Percentiles rank a stretch among this genome's conserved stretches.
Conservation (phyloP, 805 yeast genomes). For the Sungouiozyma intestinalis region DNA sequence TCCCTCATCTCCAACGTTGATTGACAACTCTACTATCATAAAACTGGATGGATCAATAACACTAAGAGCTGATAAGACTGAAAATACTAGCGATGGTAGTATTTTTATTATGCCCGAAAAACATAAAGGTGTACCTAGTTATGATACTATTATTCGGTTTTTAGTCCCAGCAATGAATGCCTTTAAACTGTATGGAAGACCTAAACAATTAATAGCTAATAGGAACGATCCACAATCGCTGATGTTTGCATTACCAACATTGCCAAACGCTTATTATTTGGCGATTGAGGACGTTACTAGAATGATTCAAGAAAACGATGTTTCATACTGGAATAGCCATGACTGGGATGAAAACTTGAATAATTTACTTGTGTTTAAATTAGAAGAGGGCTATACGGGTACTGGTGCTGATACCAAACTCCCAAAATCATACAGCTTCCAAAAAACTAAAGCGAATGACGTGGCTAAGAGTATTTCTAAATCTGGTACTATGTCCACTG, state of each 20-base stretch:
- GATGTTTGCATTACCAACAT: conserved; percentile 62
- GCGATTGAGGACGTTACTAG: conserved; percentile 46
- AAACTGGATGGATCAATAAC: conserved; percentile 75
- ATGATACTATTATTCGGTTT: conserved; percentile 64
- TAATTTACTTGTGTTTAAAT: conserved; percentile 41
- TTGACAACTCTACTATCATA: conserved; percentile 80
- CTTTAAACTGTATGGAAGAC: conserved; percentile 66
- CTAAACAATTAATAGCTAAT: conserved; percentile 47
- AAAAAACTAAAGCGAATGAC: background rate
- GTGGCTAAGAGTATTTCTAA: background rate
- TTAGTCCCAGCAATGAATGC: conserved; percentile 61
- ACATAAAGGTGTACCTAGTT: conserved; percentile 62
- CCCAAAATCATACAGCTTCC: conserved; percentile 22
- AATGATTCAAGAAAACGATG: conserved; percentile 27
- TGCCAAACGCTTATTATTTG: conserved; percentile 57
- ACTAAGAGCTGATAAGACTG: conserved; percentile 36
- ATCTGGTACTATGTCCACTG: background rate
- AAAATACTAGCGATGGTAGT: conserved; percentile 36
- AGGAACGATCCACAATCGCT: conserved; percentile 45
- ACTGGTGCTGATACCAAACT: conserved; percentile 59
- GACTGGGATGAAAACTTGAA: conserved; percentile 54
- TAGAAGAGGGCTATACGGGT: conserved; percentile 55
- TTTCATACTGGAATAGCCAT: conserved; percentile 42
- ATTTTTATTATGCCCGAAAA: conserved; percentile 56
- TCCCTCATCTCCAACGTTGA: conserved; percentile 71